Evolutionary conservation across 164 flowering plant species (phyloP).

Genomic region (Macadamia integrifolia): DNA sequence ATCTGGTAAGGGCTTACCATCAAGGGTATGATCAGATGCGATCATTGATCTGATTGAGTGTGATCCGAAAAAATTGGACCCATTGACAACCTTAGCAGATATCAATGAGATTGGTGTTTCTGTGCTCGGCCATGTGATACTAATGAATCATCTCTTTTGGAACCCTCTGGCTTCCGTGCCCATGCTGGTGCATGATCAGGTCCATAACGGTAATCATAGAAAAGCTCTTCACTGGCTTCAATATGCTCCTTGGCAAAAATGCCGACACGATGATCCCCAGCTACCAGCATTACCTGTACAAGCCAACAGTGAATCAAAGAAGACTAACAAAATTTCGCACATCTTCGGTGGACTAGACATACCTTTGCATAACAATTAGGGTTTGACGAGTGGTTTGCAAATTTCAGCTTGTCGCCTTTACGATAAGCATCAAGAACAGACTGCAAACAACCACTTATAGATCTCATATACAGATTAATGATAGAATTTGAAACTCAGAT

Average conservation of each 20-base stretch:
- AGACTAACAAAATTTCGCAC: slow-evolving; percentile 1
- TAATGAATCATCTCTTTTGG: slow-evolving; percentile 64
- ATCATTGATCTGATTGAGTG: too few species aligned
- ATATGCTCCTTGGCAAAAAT: slow-evolving; percentile 90
- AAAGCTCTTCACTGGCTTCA: slow-evolving; percentile 87
- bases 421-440: slow-evolving; percentile 95
- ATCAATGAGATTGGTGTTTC: slow-evolving; percentile 69
- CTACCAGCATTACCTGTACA: slow-evolving; percentile 86
- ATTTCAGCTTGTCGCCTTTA: slow-evolving; percentile 96
- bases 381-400: slow-evolving; percentile 89
- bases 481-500: background rate
- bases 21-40: too few species aligned
- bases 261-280: slow-evolving; percentile 97
- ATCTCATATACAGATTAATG: slow-evolving; percentile 1
- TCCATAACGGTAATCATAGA: slow-evolving; percentile 87
- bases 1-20: too few species aligned
- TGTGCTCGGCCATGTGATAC: slow-evolving; percentile 66
- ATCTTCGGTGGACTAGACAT: slow-evolving; percentile 1
- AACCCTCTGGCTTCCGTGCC: slow-evolving; percentile 82
- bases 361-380: slow-evolving; percentile 98
- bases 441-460: slow-evolving; percentile 31
- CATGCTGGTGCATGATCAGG: slow-evolving; percentile 87
- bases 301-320: slow-evolving; percentile 4
- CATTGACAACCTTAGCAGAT: too few species aligned
- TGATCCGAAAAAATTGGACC: too few species aligned